These are phyloP conservation scores for Saccharomycopsis vini DNA, from an alignment of 805 yeast genomes.

Conservation along the genomic window DNA sequence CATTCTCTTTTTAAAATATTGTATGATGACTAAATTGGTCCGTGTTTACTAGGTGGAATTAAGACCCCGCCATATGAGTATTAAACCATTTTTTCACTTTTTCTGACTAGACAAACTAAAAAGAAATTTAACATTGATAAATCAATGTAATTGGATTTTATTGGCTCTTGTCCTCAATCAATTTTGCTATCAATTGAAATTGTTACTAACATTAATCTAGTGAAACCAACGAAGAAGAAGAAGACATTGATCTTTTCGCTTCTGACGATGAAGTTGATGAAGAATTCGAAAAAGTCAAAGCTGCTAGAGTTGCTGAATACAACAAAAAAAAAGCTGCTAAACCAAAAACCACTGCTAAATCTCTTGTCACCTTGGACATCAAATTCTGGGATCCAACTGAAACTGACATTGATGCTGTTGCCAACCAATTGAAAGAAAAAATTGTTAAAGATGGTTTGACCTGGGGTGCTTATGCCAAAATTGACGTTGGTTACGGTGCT, in stretches of 20 bases:
- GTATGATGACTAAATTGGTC: slow-evolving; percentile 82
- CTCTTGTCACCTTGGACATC: slow-evolving; percentile 91
- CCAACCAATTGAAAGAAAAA: slow-evolving; percentile 69
- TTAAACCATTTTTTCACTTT: slow-evolving; percentile 43
- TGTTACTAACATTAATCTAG: too few relatives aligned
- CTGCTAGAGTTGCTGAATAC: slow-evolving; percentile 96
- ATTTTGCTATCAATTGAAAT: too few relatives aligned
- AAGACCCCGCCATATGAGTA: slow-evolving; percentile 95
- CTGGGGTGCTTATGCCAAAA: slow-evolving; percentile 97
- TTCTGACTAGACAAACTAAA: slow-evolving; percentile 14
- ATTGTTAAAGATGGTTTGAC: slow-evolving; percentile 85
- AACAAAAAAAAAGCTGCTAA: slow-evolving; percentile 94
- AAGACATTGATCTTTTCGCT: slow-evolving; percentile 89
- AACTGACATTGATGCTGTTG: slow-evolving; percentile 85
- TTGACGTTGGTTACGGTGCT: slow-evolving; percentile 99
- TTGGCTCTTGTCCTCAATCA: too few relatives aligned
- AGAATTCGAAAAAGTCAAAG: slow-evolving; percentile 95
- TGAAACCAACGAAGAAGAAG: slow-evolving; percentile 76
- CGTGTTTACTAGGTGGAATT: slow-evolving; percentile 95
- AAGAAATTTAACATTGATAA: too few relatives aligned
- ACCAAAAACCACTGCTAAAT: slow-evolving; percentile 98
- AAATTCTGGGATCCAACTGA: slow-evolving; percentile 99
- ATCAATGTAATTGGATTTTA: too few relatives aligned
- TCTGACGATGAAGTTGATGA: slow-evolving; percentile 85
- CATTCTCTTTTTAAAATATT: too few relatives aligned